These are phyloP conservation scores for Fragaria ananassa DNA, from an alignment of 306 rosid genomes.

Conservation along the genomic window DNA sequence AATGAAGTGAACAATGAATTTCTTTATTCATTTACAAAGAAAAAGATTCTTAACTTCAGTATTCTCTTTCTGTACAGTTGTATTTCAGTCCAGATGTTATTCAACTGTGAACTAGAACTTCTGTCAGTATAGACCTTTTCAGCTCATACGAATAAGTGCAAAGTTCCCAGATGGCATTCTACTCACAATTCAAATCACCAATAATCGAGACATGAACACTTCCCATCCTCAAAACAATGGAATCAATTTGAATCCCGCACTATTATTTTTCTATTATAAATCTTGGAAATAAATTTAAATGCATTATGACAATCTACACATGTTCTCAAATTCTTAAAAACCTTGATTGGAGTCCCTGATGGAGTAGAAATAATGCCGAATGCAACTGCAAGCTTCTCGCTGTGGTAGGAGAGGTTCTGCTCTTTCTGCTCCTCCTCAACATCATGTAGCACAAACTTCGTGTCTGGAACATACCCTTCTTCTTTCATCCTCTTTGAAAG, in stretches of 20 bases:
- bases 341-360: constrained; percentile 50
- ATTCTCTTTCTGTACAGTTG: background rate
- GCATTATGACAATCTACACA: constrained; percentile 67
- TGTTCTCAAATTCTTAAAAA: constrained; percentile 64
- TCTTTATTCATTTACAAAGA: background rate
- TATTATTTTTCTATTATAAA: constrained; percentile 40
- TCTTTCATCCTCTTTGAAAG: constrained; percentile 55
- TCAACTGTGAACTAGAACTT: background rate
- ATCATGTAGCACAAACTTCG: constrained; percentile 60
- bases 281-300: constrained; percentile 52
- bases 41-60: background rate
- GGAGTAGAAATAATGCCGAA: constrained; percentile 65
- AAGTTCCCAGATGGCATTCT: background rate
- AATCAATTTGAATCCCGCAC: constrained; percentile 67
- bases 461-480: constrained; percentile 68
- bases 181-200: constrained; percentile 32
- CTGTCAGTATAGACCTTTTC: background rate
- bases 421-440: constrained; percentile 67
- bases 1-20: background rate
- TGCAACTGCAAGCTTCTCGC: constrained; percentile 68
- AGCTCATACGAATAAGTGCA: background rate
- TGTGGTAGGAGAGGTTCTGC: constrained; percentile 62
- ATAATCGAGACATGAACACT: constrained; percentile 55
- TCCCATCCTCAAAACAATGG: constrained; percentile 60
- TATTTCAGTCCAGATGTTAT: background rate